Conservation (phyloP, 352 stramenopile genomes). For the Chrysophaeum taylorii region DNA sequence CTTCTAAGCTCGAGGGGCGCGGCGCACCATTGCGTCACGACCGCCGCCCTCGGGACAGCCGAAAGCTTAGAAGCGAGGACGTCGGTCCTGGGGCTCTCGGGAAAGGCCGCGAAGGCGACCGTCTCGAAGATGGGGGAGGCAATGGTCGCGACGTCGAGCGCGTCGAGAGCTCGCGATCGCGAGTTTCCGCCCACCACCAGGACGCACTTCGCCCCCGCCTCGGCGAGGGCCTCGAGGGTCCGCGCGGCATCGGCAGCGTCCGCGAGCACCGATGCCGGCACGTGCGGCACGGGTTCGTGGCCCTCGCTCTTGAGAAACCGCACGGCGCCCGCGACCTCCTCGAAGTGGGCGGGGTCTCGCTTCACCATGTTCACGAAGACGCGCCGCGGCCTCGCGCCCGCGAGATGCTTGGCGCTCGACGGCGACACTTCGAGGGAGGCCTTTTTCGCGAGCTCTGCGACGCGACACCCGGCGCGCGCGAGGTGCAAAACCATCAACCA, state of each 20-base stretch:
- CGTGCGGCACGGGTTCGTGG: neutral
- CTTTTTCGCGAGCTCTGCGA: neutral
- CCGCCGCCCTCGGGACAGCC: too few species aligned
- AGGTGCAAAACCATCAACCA: too few species aligned
- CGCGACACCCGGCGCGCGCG: too few species aligned
- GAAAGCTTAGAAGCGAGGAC: too few species aligned
- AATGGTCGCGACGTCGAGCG: neutral
- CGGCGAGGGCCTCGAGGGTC: neutral
- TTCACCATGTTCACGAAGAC: constrained; percentile 1
- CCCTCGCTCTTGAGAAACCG: neutral
- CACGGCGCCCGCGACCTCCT: neutral
- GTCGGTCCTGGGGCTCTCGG: too few species aligned
- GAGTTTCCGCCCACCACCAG: neutral
- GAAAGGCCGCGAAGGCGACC: neutral
- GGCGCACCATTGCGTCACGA: too few species aligned
- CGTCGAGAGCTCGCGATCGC: neutral
- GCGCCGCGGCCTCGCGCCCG: neutral
- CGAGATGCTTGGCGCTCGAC: neutral
- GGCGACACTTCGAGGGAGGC: neutral
- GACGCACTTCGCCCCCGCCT: neutral
- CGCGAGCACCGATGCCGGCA: neutral
- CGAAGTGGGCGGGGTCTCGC: neutral
- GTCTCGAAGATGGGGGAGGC: neutral
- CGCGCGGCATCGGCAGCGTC: neutral
- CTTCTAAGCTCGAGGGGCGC: too few species aligned